These are phyloP conservation scores for Flaveria linearis DNA, from an alignment of 129 eudicot species.

Conservation along the genomic window DNA sequence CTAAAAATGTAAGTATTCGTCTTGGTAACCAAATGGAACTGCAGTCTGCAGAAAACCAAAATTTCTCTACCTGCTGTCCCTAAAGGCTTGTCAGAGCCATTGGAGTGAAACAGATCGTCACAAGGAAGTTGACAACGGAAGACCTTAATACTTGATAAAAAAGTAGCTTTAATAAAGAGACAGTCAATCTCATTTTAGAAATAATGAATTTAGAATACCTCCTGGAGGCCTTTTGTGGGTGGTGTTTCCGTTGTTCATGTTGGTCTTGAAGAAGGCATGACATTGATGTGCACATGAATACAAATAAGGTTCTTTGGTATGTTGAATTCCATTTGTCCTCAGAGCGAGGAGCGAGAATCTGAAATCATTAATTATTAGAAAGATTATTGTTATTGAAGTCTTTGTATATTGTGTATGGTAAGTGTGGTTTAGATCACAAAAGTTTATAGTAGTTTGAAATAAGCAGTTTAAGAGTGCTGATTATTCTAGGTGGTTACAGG, in stretches of 20 bases:
- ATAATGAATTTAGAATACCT: conserved; percentile 45
- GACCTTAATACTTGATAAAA: conserved; percentile 65
- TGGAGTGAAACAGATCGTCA: conserved; percentile 62
- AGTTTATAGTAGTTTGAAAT: too few relatives aligned
- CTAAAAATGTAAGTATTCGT: not conserved
- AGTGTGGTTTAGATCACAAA: too few relatives aligned
- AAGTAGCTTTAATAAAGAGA: not conserved
- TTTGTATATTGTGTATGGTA: too few relatives aligned
- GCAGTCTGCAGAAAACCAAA: not conserved
- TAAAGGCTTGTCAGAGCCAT: conserved; percentile 61
- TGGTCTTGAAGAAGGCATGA: conserved; percentile 78
- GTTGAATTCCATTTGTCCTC: conserved; percentile 49
- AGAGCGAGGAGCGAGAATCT: conserved; percentile 75
- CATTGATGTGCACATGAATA: conserved; percentile 87
- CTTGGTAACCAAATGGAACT: not conserved
- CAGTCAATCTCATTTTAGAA: not conserved
- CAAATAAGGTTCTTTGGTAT: conserved; percentile 66
- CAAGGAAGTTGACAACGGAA: conserved; percentile 79
- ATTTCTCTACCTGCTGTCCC: conserved; percentile 51
- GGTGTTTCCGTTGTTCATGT: conserved; percentile 82
- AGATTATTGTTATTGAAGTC: too few relatives aligned
- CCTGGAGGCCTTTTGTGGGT: conserved; percentile 55
- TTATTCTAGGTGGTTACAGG: too few relatives aligned
- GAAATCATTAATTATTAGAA: not conserved
- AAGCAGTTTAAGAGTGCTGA: too few relatives aligned